phyloP scores from a whole-genome alignment of 495 filamentous ascomycete genomes.

The Penicillium psychrofluorescens region DNA sequence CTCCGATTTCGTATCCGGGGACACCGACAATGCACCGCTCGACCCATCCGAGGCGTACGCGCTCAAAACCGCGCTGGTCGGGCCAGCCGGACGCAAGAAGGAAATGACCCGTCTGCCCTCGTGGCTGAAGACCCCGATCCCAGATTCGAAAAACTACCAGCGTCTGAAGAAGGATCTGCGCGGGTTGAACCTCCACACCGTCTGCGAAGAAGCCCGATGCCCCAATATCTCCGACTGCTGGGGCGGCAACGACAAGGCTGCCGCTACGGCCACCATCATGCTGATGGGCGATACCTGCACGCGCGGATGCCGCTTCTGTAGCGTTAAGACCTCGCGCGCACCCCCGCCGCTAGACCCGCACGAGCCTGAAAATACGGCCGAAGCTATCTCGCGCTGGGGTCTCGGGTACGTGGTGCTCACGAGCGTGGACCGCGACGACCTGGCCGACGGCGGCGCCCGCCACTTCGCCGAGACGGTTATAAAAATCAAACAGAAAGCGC shows the following conservation, averaged over 20 bases:
- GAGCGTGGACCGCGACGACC: conserved; percentile 85
- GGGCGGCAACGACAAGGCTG: conserved; percentile 80
- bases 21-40: conserved; percentile 48
- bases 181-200: conserved; percentile 84
- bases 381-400: conserved; percentile 88
- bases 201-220: conserved; percentile 95
- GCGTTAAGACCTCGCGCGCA: conserved; percentile 75
- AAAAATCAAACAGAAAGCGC: conserved; percentile 86
- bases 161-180: conserved; percentile 89
- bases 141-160: conserved; percentile 77
- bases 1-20: conserved; percentile 65
- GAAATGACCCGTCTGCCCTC: conserved; percentile 85
- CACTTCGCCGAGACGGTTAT: conserved; percentile 95
- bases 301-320: conserved; percentile 93
- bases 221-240: conserved; percentile 98
- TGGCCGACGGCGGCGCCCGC: conserved; percentile 76
- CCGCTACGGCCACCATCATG: conserved; percentile 98
- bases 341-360: conserved; percentile 87
- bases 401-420: conserved; percentile 94
- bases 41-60: conserved; percentile 49
- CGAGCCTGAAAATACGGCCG: conserved; percentile 93
- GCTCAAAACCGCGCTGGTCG: conserved; percentile 71
- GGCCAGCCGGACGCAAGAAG: conserved; percentile 68
- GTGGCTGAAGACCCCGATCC: conserved; percentile 96
- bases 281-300: conserved; percentile 99